phyloP scores from a whole-genome alignment of 768 basidiomycete species.

The Panaeolus papilionaceus region DNA sequence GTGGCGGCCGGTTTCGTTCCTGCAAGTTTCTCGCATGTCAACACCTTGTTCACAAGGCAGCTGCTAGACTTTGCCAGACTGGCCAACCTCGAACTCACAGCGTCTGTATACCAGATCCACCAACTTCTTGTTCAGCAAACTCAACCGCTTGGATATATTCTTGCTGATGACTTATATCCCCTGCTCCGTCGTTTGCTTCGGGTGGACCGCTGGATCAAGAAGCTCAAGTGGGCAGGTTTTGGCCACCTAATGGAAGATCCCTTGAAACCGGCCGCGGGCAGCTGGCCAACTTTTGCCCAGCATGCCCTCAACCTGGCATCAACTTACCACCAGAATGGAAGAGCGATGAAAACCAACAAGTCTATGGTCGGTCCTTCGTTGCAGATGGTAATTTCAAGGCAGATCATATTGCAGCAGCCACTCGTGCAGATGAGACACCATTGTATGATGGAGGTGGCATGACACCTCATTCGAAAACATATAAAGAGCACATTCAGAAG shows the following conservation, averaged over 20 bases:
- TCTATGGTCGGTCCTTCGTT: not conserved
- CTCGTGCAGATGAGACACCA: not conserved
- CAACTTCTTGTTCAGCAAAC: constrained; percentile 20
- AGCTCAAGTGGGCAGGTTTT: constrained; percentile 28
- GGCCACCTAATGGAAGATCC: constrained; percentile 13
- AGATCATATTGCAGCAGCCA: constrained; percentile 18
- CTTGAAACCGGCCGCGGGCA: constrained; percentile 14
- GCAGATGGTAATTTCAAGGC: constrained; percentile 17
- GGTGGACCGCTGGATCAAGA: constrained; percentile 27
- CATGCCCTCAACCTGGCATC: constrained; percentile 34
- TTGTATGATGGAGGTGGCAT: constrained; percentile 1
- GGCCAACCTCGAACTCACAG: constrained; percentile 18
- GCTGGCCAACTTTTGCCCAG: constrained; percentile 29
- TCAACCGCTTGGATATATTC: not conserved
- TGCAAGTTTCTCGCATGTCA: constrained; percentile 13
- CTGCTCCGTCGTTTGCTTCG: constrained; percentile 24
- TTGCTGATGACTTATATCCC: constrained; percentile 23
- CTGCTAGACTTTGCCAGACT: constrained; percentile 20
- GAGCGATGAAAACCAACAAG: not conserved
- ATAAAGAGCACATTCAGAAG: not conserved
- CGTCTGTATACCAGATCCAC: constrained; percentile 21
- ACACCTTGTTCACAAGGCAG: constrained; percentile 22
- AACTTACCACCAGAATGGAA: constrained; percentile 29
- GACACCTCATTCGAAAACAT: not conserved
- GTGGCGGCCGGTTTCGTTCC: constrained; percentile 6